These are phyloP conservation scores for Excoecaria cochinchinensis DNA, from an alignment of 345 rosid species.

Conservation along the genomic window DNA sequence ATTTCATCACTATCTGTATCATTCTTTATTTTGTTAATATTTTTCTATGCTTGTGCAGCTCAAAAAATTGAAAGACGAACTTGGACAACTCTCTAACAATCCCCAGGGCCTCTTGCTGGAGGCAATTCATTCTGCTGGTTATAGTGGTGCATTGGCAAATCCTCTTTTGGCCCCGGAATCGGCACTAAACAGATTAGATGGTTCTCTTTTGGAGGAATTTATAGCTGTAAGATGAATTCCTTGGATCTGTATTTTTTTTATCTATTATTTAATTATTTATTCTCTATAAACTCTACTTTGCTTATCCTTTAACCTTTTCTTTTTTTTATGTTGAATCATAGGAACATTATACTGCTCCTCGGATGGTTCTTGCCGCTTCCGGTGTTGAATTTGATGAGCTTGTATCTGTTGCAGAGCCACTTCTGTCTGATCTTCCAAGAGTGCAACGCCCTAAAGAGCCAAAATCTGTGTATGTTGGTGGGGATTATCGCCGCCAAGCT, in stretches of 20 bases:
- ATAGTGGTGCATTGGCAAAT: conserved; percentile 80
- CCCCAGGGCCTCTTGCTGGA: conserved; percentile 77
- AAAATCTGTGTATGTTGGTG: conserved; percentile 77
- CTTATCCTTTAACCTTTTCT: conserved; percentile 10
- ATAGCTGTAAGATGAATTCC: conserved; percentile 53
- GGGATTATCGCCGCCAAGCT: conserved; percentile 81
- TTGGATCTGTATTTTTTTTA: neutral
- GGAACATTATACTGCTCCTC: conserved; percentile 80
- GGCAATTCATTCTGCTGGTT: conserved; percentile 84
- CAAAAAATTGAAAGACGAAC: conserved; percentile 61
- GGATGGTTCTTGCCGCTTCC: conserved; percentile 82
- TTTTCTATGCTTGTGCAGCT: conserved; percentile 47
- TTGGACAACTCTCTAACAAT: conserved; percentile 58
- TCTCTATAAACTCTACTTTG: neutral
- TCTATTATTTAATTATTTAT: conserved; percentile 2
- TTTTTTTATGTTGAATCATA: conserved; percentile 31
- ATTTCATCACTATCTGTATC: neutral
- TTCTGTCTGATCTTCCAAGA: conserved; percentile 72
- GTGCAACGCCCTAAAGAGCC: conserved; percentile 51
- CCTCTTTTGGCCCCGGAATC: conserved; percentile 86
- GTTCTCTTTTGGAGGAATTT: conserved; percentile 66
- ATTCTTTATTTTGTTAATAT: neutral
- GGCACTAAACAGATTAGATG: conserved; percentile 51
- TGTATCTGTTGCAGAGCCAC: conserved; percentile 74
- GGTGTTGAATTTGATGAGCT: conserved; percentile 84